These are phyloP conservation scores for Spinacia oleracea DNA, from an alignment of 179 eudicot species.

Conservation along the genomic window DNA sequence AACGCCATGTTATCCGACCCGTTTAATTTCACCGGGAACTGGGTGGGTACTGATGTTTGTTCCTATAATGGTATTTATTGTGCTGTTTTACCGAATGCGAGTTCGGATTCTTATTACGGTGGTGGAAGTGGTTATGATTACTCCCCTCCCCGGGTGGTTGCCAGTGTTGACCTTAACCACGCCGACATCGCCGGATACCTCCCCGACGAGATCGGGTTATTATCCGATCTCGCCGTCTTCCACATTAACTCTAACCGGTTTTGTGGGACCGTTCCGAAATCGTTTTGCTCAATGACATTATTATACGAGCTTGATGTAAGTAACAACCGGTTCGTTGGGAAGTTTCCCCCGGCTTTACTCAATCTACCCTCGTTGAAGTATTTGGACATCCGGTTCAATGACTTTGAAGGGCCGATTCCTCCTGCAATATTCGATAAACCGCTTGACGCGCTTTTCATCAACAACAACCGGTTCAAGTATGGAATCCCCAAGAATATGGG, in stretches of 20 bases:
- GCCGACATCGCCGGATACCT: constrained; percentile 48
- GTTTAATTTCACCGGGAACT: constrained; percentile 38
- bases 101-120: neutral
- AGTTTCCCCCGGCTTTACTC: constrained; percentile 36
- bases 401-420: constrained; percentile 43
- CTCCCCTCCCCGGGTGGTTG: constrained; percentile 35
- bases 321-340: constrained; percentile 43
- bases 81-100: constrained; percentile 25
- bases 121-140: neutral
- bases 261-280: constrained; percentile 38
- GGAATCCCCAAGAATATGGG: constrained; percentile 45
- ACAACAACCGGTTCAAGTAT: constrained; percentile 36
- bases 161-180: constrained; percentile 46
- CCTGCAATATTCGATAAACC: constrained; percentile 36
- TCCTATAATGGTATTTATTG: constrained; percentile 42
- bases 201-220: constrained; percentile 36
- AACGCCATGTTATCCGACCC: constrained; percentile 44
- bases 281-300: constrained; percentile 25
- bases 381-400: constrained; percentile 44
- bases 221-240: constrained; percentile 42
- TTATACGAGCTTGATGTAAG: constrained; percentile 44
- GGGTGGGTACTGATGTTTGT: constrained; percentile 45
- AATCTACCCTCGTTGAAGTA: constrained; percentile 34
- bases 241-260: constrained; percentile 50
- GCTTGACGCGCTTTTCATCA: constrained; percentile 44